These are phyloP conservation scores for Auriscalpium orientale DNA, from an alignment of 768 basidiomycete genomes.

Conservation along the genomic window DNA sequence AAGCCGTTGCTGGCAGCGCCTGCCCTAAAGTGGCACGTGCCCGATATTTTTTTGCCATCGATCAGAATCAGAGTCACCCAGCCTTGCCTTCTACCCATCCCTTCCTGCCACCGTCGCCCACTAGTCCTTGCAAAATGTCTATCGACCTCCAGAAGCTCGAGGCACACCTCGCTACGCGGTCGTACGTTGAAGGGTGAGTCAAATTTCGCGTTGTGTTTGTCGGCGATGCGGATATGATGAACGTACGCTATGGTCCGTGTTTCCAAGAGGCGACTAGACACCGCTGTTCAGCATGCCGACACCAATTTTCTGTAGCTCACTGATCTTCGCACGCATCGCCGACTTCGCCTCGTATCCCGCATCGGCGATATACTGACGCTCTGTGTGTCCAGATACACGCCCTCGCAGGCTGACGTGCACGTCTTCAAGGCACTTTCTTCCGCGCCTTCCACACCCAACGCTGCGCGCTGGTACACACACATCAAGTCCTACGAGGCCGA, in stretches of 20 bases:
- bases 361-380: not conserved
- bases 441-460: constrained; percentile 58
- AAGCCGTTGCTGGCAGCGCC: not conserved
- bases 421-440: constrained; percentile 78
- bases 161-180: constrained; percentile 76
- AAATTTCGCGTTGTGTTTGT: constrained; percentile 12
- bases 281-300: constrained; percentile 74
- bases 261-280: constrained; percentile 94
- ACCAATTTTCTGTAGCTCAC: constrained; percentile 59
- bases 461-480: constrained; percentile 90
- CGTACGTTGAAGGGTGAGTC: constrained; percentile 88
- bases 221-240: constrained; percentile 44
- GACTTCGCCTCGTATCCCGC: no score
- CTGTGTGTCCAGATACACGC: constrained; percentile 55
- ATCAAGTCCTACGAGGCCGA: constrained; percentile 82
- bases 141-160: constrained; percentile 69
- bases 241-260: constrained; percentile 88
- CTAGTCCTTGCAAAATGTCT: constrained; percentile 40
- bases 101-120: not conserved
- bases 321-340: constrained; percentile 35
- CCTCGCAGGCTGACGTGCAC: constrained; percentile 90
- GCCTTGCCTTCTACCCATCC: not conserved
- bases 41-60: no score
- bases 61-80: no score
- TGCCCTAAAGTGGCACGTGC: not conserved